A percentile compares a stretch with the other conserved stretches of the same genome.
phyloP scores from a whole-genome alignment of 2,329 filamentous ascomycete species.

The Nectriaceae sp. region DNA sequence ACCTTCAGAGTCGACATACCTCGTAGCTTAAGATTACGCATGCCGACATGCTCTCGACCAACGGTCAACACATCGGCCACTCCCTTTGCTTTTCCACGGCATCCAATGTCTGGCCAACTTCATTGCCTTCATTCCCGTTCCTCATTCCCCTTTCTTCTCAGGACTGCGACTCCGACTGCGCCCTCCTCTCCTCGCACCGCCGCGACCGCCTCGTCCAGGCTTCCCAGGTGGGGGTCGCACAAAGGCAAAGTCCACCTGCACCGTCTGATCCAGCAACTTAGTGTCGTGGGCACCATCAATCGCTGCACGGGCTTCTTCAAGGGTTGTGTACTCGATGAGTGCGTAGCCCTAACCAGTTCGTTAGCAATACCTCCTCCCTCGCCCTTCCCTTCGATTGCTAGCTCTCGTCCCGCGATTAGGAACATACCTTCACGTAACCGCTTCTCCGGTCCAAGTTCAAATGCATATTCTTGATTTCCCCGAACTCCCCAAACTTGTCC shows the following conservation, averaged over 20 bases:
- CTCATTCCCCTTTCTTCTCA: constrained; percentile 36
- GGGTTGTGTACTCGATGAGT: constrained; percentile 79
- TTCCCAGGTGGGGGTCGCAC: constrained; percentile 72
- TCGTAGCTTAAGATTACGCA: constrained; percentile 24
- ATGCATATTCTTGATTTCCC: constrained; percentile 85
- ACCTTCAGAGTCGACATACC: constrained; percentile 19
- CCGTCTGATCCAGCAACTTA: constrained; percentile 79
- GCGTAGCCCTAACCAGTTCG: constrained; percentile 67
- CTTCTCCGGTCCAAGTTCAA: constrained; percentile 80
- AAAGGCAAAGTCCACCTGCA: constrained; percentile 83
- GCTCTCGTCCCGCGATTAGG: background rate
- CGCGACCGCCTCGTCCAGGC: constrained; percentile 39
- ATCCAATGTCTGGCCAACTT: background rate
- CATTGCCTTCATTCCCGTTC: constrained; percentile 29
- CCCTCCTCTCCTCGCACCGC: constrained; percentile 43
- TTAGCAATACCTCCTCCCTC: constrained; percentile 1
- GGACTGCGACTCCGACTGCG: constrained; percentile 54
- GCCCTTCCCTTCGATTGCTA: background rate
- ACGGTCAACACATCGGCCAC: constrained; percentile 26
- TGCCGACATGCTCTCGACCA: constrained; percentile 29
- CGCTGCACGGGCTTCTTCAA: constrained; percentile 77
- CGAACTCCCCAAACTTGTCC: constrained; percentile 80
- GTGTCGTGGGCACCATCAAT: constrained; percentile 77
- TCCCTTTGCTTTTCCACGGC: constrained; percentile 1
- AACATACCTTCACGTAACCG: constrained; percentile 78